Conservation (phyloP, 257 asterid genomes). For the Echites panduratus region DNA sequence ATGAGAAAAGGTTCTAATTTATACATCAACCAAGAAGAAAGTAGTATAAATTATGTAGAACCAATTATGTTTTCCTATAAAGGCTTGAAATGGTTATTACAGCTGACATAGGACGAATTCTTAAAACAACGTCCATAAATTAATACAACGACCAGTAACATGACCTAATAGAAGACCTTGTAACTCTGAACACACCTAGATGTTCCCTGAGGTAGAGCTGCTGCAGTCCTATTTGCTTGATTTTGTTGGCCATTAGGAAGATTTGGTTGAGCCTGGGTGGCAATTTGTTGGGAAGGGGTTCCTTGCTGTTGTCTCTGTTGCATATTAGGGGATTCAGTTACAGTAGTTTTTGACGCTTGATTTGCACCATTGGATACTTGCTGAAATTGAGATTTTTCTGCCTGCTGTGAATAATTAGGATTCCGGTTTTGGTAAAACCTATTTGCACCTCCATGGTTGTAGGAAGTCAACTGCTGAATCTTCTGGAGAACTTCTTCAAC, state of each 20-base stretch:
- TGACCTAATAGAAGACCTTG: constrained; percentile 77
- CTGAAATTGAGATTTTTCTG: constrained; percentile 53
- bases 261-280: constrained; percentile 54
- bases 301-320: constrained; percentile 41
- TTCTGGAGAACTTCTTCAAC: constrained; percentile 89
- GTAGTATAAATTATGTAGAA: constrained; percentile 23
- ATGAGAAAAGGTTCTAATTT: constrained; percentile 18
- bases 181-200: constrained; percentile 93
- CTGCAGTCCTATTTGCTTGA: constrained; percentile 57
- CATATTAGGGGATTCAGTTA: constrained; percentile 39
- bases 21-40: constrained; percentile 33
- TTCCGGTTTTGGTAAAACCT: constrained; percentile 69
- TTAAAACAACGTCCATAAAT: constrained; percentile 35
- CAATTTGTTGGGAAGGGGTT: constrained; percentile 55
- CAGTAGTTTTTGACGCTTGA: constrained; percentile 37
- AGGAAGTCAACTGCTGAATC: constrained; percentile 73
- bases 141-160: constrained; percentile 51
- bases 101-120: constrained; percentile 38
- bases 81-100: constrained; percentile 37
- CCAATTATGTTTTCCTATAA: constrained; percentile 29
- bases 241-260: constrained; percentile 52
- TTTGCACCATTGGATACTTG: constrained; percentile 47
- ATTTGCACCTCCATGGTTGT: constrained; percentile 56
- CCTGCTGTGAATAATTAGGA: constrained; percentile 44
- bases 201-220: constrained; percentile 94